These are phyloP conservation scores for Caryopteris hybrid DNA, from an alignment of 305 asterid genomes.

Conservation along the genomic window DNA sequence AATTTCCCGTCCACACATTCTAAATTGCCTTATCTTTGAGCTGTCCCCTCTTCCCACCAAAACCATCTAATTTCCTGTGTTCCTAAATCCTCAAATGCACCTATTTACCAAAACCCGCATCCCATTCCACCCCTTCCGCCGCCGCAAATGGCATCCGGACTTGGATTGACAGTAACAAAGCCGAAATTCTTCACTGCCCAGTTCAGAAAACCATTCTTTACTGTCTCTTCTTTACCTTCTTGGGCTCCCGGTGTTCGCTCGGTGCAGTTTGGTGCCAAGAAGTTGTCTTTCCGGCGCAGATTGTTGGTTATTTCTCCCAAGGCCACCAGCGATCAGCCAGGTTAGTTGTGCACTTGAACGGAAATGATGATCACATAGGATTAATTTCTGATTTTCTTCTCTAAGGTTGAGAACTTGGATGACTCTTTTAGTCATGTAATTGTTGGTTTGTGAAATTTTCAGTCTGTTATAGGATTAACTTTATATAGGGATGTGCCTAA, in stretches of 20 bases:
- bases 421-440: not conserved
- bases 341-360: conserved; percentile 20
- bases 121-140: conserved; percentile 18
- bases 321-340: conserved; percentile 87
- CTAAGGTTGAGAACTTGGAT: not conserved
- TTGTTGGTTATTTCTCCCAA: conserved; percentile 49
- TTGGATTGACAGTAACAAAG: conserved; percentile 44
- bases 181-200: conserved; percentile 43
- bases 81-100: conserved; percentile 33
- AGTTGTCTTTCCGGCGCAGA: conserved; percentile 33
- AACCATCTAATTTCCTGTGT: conserved; percentile 21
- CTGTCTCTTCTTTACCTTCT: conserved; percentile 40
- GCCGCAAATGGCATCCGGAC: conserved; percentile 68
- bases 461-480: too few species aligned
- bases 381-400: not conserved
- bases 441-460: not conserved
- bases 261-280: conserved; percentile 32
- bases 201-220: conserved; percentile 40
- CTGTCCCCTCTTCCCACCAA: conserved; percentile 29
- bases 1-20: conserved; percentile 68
- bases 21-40: conserved; percentile 57
- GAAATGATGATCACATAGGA: not conserved
- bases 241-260: conserved; percentile 47
- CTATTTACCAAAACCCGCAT: conserved; percentile 12
- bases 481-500: too few species aligned